Base-by-base conservation (phyloP, 331 rosid species). In the Malus hybrid region DNA sequence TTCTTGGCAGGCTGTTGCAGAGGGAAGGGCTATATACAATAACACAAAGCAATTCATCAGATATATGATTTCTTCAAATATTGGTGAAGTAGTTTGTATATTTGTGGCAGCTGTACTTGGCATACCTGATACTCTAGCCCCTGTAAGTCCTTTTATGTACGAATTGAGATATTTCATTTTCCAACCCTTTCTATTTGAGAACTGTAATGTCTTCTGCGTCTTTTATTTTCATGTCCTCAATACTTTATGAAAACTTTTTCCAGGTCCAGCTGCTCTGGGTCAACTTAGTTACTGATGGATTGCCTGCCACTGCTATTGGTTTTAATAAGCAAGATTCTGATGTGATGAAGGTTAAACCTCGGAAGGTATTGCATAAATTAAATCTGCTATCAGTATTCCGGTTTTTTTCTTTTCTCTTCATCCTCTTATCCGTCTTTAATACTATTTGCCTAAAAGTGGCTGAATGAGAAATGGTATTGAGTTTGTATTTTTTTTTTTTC, bases 241-340 rank as follows among this genome's bases (percentile, higher is more conserved):
- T 32, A 28, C 18, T 20, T 73, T 60, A 48, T 75, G 58, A 66
- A 77, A 79, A 60, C 66, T 39, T 77, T 61, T 78, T 68, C 75
- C 88, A 94, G 99, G 99, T 94, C 74, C 97, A 94, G 85, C 87
- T 94, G 83, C 97, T 94, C 34, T 94, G 99, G 99, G 99, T 94
- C 76, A 94, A 94, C 81, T 83, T 94, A 88, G 99, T 94, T 39
- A 94, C 99, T 80, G 99, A 94, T 48, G 99, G 99, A 63, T 85
- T 94, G 78, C 99, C 99, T 82, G 99, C 99, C 68, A 94, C 99
- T 60, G 99, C 99, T 68, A 94, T 94, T 77, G 99, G 99, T 73
- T 94, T 94, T 77, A 94, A 94, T 80, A 92, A 90, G 88, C 97
- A 86, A 85, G 99, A 94, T 63, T 90, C 96, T 77, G 97, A 94